Evolutionary conservation across 176 grass and related monocot genomes (phyloP).

Genomic region (Carex scoparia): DNA sequence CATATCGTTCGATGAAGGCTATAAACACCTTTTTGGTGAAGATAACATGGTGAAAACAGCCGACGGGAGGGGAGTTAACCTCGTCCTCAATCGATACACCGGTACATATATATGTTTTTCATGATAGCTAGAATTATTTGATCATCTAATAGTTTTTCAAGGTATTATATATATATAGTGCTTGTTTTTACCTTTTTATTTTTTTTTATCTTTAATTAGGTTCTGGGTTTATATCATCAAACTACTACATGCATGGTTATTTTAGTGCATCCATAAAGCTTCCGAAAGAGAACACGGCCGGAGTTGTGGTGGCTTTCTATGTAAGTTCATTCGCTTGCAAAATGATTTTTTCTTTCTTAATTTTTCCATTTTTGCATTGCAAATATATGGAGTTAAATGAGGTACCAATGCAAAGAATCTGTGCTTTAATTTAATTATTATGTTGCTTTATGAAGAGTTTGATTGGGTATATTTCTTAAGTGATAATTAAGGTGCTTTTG

Average conservation of each 20-base stretch:
- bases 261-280: constrained; percentile 49
- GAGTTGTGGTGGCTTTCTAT: constrained; percentile 55
- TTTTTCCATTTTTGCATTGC: neutral
- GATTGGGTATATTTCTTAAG: neutral
- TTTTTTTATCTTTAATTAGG: constrained; percentile 11
- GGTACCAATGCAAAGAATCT: neutral
- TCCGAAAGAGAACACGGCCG: constrained; percentile 38
- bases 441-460: neutral
- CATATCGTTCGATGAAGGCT: constrained; percentile 50
- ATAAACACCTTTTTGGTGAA: constrained; percentile 66
- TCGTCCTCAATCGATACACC: constrained; percentile 71
- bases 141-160: neutral
- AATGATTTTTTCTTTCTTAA: neutral
- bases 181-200: neutral
- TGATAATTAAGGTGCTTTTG: neutral
- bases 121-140: neutral
- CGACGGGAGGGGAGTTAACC: constrained; percentile 44
- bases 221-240: constrained; percentile 45
- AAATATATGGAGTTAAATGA: neutral
- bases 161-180: neutral
- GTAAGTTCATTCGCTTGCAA: constrained; percentile 7
- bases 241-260: constrained; percentile 41
- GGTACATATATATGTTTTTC: constrained; percentile 29
- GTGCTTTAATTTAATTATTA: neutral
- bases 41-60: constrained; percentile 48